These are phyloP conservation scores for Aspergillus diversus DNA, from an alignment of 495 filamentous ascomycete species.

Conservation along the genomic window DNA sequence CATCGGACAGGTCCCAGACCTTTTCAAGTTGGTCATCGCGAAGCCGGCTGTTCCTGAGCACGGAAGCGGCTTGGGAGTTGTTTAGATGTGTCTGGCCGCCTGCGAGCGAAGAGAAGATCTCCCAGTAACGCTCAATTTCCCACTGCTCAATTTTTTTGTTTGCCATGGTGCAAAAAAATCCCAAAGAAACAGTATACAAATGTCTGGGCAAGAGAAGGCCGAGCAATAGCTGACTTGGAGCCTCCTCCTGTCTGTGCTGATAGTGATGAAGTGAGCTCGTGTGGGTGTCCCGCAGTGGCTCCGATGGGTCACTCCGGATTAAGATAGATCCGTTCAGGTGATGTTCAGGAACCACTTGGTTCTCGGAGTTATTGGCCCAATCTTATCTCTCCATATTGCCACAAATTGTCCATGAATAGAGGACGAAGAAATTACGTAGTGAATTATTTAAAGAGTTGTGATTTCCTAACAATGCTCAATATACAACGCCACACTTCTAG, in stretches of 20 bases:
- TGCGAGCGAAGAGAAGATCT: constrained; percentile 86
- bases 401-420: no score
- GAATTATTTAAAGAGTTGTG: not conserved
- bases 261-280: constrained; percentile 15
- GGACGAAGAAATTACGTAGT: not conserved
- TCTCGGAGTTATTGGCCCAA: not conserved
- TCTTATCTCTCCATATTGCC: no score
- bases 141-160: constrained; percentile 86
- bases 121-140: constrained; percentile 98
- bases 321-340: constrained; percentile 29
- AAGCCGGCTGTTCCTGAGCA: constrained; percentile 93
- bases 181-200: not conserved
- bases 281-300: constrained; percentile 26
- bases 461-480: not conserved
- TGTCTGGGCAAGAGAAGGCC: constrained; percentile 11
- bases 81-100: constrained; percentile 84
- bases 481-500: not conserved
- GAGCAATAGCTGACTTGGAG: constrained; percentile 18
- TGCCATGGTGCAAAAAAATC: constrained; percentile 58
- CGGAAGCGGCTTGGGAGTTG: constrained; percentile 87
- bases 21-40: constrained; percentile 93
- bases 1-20: constrained; percentile 96
- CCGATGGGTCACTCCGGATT: constrained; percentile 27
- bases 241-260: constrained; percentile 12
- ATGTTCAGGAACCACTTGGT: not conserved